phyloP scores from a whole-genome alignment of 495 filamentous ascomycete species.

The Lepidopterella palustris region DNA sequence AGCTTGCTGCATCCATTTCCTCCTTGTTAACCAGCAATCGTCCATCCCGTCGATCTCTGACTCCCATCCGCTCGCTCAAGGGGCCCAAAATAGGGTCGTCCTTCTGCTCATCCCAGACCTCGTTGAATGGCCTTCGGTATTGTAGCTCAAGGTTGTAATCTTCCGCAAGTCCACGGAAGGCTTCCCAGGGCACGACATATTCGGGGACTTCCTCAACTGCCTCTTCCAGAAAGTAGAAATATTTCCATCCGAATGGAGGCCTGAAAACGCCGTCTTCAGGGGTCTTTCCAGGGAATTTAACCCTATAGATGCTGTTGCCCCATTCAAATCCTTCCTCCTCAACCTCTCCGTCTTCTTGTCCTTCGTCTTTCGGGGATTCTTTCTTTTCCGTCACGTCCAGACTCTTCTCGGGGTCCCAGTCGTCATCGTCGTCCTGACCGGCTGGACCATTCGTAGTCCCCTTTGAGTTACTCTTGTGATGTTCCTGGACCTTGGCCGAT shows the following conservation, averaged over 20 bases:
- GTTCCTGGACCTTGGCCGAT: conserved; percentile 50
- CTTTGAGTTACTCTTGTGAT: conserved; percentile 23
- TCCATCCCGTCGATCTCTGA: conserved; percentile 63
- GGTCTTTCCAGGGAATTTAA: conserved; percentile 74
- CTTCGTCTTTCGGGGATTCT: conserved; percentile 11
- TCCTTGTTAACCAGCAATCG: conserved; percentile 62
- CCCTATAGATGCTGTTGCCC: conserved; percentile 88
- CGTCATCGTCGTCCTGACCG: conserved; percentile 22
- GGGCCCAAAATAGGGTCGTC: conserved; percentile 70
- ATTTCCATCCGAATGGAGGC: conserved; percentile 95
- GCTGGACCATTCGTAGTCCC: conserved; percentile 7
- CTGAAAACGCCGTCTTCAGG: conserved; percentile 79
- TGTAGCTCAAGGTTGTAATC: conserved; percentile 94
- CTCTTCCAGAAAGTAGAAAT: conserved; percentile 90
- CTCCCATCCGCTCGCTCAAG: conserved; percentile 90
- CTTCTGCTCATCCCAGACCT: conserved; percentile 87
- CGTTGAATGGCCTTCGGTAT: conserved; percentile 80
- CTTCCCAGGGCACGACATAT: conserved; percentile 97
- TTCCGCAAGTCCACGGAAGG: conserved; percentile 87
- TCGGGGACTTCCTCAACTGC: conserved; percentile 95
- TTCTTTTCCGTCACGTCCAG: conserved; percentile 21
- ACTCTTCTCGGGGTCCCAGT: conserved; percentile 36
- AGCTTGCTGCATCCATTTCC: conserved; percentile 85
- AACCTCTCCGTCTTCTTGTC: conserved; percentile 45
- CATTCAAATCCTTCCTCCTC: conserved; percentile 60